These are phyloP conservation scores for Colletotrichum gloeosporioides DNA, from an alignment of 2,329 filamentous ascomycete species.

Conservation along the genomic window DNA sequence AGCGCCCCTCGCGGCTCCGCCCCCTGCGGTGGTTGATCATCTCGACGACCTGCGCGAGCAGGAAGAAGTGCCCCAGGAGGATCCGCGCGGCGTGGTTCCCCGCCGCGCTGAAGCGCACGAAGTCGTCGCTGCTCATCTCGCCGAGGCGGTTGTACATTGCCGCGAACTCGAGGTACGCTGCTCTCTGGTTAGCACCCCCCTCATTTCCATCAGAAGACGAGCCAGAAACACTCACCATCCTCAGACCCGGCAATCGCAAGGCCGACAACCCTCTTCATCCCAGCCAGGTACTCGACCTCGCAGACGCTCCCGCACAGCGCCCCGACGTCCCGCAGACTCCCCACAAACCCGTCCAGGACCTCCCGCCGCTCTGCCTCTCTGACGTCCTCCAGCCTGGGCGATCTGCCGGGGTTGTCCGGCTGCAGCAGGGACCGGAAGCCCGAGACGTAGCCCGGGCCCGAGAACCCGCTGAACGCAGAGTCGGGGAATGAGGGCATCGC, in stretches of 20 bases:
- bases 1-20: conserved; percentile 23
- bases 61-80: conserved; percentile 41
- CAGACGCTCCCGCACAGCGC: conserved; percentile 32
- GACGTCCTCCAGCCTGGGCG: not conserved
- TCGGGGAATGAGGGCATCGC: conserved; percentile 22
- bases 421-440: conserved; percentile 26
- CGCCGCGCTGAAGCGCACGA: conserved; percentile 33
- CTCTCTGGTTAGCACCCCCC: not conserved
- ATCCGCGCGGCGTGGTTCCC: conserved; percentile 36
- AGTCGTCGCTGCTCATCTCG: conserved; percentile 33
- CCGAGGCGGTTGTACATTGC: conserved; percentile 33
- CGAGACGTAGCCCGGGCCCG: conserved; percentile 30
- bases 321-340: conserved; percentile 13
- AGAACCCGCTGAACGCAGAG: conserved; percentile 30
- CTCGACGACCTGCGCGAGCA: conserved; percentile 33
- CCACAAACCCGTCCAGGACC: not conserved
- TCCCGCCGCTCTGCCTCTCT: not conserved
- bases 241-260: conserved; percentile 28
- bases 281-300: conserved; percentile 35
- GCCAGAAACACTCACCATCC: conserved; percentile 29
- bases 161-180: conserved; percentile 29
- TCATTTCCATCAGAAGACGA: not conserved
- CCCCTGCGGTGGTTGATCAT: not conserved
- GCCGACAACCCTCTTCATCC: conserved; percentile 33
- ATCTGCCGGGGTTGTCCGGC: not conserved